Evolutionary conservation across 2,329 filamentous ascomycete species (phyloP), one percentile per base, ranked within the genome.

Genomic region (Nannizzia gypsea): DNA sequence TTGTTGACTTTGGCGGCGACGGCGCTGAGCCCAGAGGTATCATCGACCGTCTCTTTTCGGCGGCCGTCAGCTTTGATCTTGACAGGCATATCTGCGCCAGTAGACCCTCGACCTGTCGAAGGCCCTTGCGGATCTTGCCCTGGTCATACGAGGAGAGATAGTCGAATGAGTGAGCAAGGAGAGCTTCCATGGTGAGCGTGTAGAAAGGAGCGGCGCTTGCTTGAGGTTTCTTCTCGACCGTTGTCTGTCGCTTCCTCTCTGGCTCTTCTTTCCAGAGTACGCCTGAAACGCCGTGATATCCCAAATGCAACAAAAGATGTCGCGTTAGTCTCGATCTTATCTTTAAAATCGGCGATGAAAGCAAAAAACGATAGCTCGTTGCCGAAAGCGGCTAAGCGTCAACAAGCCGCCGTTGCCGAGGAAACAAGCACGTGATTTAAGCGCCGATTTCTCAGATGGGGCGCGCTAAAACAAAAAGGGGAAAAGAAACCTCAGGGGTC

Each of bases 51-150:
- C 76, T 72, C 63, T 73, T 73, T 61, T 77, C 76, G 59, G 68
- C 67, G 13, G 68, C 64, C 13, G 73, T 64, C 28, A 70, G 68
- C 63, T 73, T 72, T 44, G 74, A 70, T 63, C 72, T 73, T 20
- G 87, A 87, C 44, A 97, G 84, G 75, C 92, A 96, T 76, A 97
- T 95, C 74, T 96, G 91, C 22, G 92, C 92, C 57, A 97, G 82
- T 52, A 97, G 82, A 34, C 90, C 90, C 76, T 97, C 92, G 64
- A 97, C 90, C 76, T 96, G 92, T 66, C 90, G 87, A 66, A 97
- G 77, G 57, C 92, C 93, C 77, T 96, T 97, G 67, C 90, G 87
- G 70, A 97, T 88, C 77, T 96, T 96, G 72, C 82, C 80, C 61
- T 86, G 85, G 68, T 96, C 90, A 73, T 91, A 91, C 56, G 91